Conservation (phyloP, 768 basidiomycete genomes). For the Royoungia palumana region DNA sequence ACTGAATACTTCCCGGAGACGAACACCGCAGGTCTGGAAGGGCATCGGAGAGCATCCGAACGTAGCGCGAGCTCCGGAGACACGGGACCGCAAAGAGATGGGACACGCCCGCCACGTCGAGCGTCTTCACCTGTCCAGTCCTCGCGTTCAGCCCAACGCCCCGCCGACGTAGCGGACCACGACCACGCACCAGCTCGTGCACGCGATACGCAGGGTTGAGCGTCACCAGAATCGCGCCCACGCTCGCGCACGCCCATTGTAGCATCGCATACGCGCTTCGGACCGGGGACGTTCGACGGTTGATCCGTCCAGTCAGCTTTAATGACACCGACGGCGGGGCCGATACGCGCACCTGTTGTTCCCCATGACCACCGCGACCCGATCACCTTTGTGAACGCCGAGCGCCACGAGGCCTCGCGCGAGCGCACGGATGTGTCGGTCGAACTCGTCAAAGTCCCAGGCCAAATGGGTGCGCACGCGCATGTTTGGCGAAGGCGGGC, state of each 20-base stretch:
- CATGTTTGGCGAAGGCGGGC: conserved; percentile 53
- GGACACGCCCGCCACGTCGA: conserved; percentile 61
- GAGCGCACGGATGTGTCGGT: conserved; percentile 60
- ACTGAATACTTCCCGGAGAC: conserved; percentile 53
- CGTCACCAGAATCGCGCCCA: conserved; percentile 81
- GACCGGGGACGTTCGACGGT: background rate
- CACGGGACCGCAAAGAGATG: conserved; percentile 73
- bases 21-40: conserved; percentile 53
- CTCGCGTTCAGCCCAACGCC: background rate
- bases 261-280: conserved; percentile 71
- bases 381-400: conserved; percentile 72
- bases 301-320: too few species aligned
- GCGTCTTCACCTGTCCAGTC: conserved; percentile 47
- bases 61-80: conserved; percentile 61
- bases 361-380: conserved; percentile 81
- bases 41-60: conserved; percentile 54
- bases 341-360: conserved; percentile 62
- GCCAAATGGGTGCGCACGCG: conserved; percentile 50
- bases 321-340: background rate
- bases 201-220: conserved; percentile 79
- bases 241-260: conserved; percentile 83
- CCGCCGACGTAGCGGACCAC: background rate
- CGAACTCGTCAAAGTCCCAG: conserved; percentile 74
- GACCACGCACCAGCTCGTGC: conserved; percentile 56
- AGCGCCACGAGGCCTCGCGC: conserved; percentile 66